Conservation (phyloP, 2,329 filamentous ascomycete species). For the Alternaria viburni region DNA sequence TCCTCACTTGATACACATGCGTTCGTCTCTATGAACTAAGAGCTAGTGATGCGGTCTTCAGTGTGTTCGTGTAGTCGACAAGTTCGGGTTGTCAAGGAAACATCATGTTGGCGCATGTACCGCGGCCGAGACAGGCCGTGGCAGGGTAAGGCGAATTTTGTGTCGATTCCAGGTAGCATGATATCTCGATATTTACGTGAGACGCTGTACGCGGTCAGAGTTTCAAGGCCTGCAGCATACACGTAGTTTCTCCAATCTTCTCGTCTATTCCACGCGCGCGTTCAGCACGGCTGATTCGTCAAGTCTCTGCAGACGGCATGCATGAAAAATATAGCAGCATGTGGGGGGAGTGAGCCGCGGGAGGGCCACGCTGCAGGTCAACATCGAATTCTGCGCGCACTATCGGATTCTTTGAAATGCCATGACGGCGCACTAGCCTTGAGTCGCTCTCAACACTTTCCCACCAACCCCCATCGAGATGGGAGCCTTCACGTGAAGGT, state of each 20-base stretch:
- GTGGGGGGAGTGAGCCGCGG: constrained; percentile 1
- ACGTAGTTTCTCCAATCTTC: not conserved
- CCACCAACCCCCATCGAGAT: not conserved
- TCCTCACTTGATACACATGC: not conserved
- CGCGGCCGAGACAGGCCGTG: not conserved
- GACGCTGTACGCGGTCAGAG: not conserved
- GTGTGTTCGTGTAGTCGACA: not conserved
- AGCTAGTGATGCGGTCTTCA: not conserved
- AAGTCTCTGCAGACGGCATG: not conserved
- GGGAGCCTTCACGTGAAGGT: not conserved
- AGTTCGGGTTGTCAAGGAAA: not conserved
- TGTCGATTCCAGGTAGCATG: not conserved
- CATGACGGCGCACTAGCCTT: constrained; percentile 3
- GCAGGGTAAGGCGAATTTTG: not conserved
- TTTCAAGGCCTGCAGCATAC: not conserved
- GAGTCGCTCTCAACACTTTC: constrained; percentile 1
- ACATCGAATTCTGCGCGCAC: constrained; percentile 14
- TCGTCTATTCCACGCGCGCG: not conserved
- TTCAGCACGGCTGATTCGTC: not conserved
- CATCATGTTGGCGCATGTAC: not conserved
- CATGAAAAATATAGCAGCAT: not conserved
- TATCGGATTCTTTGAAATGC: constrained; percentile 17
- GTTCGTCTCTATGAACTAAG: not conserved
- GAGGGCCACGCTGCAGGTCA: not conserved
- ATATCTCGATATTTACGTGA: not conserved